Evolutionary conservation across 75 land plant species (phyloP), one percentile per base, ranked within the genome.

Genomic region (Pinus taeda): DNA sequence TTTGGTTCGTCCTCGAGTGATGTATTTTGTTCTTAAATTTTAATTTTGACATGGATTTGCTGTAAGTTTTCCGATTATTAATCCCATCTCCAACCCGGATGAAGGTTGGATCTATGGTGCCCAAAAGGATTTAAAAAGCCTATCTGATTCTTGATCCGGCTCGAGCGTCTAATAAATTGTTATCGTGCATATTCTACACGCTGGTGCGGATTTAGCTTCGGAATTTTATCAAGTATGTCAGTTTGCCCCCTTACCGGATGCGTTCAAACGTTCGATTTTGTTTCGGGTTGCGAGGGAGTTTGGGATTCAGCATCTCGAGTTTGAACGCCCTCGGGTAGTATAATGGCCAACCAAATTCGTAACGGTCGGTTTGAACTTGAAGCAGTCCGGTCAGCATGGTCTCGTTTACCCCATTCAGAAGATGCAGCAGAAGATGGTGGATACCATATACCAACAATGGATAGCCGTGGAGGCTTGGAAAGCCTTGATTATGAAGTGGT

Each of bases 401-500:
- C 90, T 24, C 84, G 73, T 36, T 45, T 90, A 37, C 93, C 93
- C 57, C 75, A 74, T 74, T 49, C 88, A 4, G 79, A 72, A 30
- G 92, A 88, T 57, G 87, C 76, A 3, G 76, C 60, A 26, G 90
- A 82, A 11, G 77, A 59, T 17, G 63, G 45, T 55, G 85, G 79
- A 18, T 4, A 60, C 36, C 62, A 55, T 20, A 6, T 57, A 29
- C 0, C 61, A 22, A 59, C n/a, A 8, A 74, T 64, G 73, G 61
- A 65, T n/a, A 77, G 77, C 65, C 79, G 79, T 0, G 65, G 67
- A 66, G 63, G 62, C n/a, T 80, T 84, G 57, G 99, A 97, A 78
- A 94, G 98, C 83, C 93, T 97, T 42, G 98, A 97, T 61, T 97
- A 97, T 72, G 99, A 97, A 74, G 90, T 97, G 71, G 88, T 97